These are phyloP conservation scores for Strobilomyces confusus DNA, from an alignment of 768 basidiomycete genomes.

Conservation along the genomic window DNA sequence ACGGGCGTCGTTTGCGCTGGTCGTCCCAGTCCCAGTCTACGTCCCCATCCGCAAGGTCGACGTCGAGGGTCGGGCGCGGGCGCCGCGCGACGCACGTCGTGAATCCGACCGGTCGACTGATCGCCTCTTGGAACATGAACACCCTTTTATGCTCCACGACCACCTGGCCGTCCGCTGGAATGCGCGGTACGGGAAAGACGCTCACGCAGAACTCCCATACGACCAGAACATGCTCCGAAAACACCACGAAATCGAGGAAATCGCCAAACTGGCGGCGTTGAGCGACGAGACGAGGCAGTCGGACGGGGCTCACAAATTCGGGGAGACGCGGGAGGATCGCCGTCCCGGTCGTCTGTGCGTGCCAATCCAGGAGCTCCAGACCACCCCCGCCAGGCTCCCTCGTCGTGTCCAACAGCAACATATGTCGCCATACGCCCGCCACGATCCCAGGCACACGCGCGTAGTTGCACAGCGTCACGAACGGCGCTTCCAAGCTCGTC, in stretches of 20 bases:
- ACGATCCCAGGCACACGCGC: conserved; percentile 20
- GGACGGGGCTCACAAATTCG: conserved; percentile 18
- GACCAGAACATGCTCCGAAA: conserved; percentile 20
- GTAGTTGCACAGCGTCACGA: conserved; percentile 22
- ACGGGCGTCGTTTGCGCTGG: neutral
- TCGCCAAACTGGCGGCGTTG: conserved; percentile 18
- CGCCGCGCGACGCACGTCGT: conserved; percentile 23
- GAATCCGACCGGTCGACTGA: conserved; percentile 23
- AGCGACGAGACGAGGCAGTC: neutral
- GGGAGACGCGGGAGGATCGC: conserved; percentile 21
- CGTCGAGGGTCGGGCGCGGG: neutral
- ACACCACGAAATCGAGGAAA: conserved; percentile 26
- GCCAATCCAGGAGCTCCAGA: conserved; percentile 29
- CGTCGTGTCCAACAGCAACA: conserved; percentile 25
- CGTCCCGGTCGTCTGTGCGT: conserved; percentile 19
- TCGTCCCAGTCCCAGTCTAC: neutral
- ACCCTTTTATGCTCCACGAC: conserved; percentile 22
- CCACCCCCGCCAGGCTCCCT: conserved; percentile 14
- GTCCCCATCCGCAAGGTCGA: neutral
- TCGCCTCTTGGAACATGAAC: conserved; percentile 26
- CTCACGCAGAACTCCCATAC: conserved; percentile 28
- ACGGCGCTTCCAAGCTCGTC: conserved; percentile 20
- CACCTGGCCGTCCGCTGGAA: conserved; percentile 21
- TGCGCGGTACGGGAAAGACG: conserved; percentile 21
- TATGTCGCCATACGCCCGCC: conserved; percentile 20